Conservation (phyloP, 345 rosid species). For the Acer saccharum region DNA sequence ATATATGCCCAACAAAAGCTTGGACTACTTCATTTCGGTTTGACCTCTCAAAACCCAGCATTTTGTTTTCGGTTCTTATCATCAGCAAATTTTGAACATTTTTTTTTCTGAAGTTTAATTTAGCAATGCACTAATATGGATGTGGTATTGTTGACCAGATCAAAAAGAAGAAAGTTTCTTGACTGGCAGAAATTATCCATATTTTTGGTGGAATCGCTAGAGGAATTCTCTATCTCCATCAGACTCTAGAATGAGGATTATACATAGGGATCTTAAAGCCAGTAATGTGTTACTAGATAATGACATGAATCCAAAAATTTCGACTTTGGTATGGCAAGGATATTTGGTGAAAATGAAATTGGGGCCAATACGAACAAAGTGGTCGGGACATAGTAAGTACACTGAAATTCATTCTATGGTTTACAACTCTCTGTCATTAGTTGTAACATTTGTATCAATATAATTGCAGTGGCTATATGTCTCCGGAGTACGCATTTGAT, state of each 20-base stretch:
- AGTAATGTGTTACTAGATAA: slow-evolving; percentile 31
- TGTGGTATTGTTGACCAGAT: not conserved
- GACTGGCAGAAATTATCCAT: slow-evolving; percentile 17
- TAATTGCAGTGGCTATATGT: slow-evolving; percentile 45
- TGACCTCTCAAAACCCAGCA: not conserved
- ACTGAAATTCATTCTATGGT: no score
- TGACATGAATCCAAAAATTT: slow-evolving; percentile 35
- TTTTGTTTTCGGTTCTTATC: not conserved
- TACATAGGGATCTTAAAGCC: slow-evolving; percentile 38
- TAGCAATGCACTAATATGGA: no score
- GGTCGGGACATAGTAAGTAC: slow-evolving; percentile 36
- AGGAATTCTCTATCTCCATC: slow-evolving; percentile 36
- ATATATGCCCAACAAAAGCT: slow-evolving; percentile 38
- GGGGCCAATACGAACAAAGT: slow-evolving; percentile 23
- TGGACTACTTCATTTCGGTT: slow-evolving; percentile 37
- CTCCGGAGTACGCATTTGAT: slow-evolving; percentile 50
- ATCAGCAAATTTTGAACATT: not conserved
- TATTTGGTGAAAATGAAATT: slow-evolving; percentile 28
- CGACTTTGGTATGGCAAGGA: slow-evolving; percentile 37
- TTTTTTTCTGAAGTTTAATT: not conserved
- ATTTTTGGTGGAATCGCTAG: slow-evolving; percentile 34
- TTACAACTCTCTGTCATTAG: no score
- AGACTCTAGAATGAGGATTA: slow-evolving; percentile 35
- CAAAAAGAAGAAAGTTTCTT: slow-evolving; percentile 14
- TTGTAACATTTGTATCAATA: no score